Evolutionary conservation across 495 filamentous ascomycete species (phyloP), one percentile per base, ranked within the genome.

Genomic region (Podospora fimiseda): DNA sequence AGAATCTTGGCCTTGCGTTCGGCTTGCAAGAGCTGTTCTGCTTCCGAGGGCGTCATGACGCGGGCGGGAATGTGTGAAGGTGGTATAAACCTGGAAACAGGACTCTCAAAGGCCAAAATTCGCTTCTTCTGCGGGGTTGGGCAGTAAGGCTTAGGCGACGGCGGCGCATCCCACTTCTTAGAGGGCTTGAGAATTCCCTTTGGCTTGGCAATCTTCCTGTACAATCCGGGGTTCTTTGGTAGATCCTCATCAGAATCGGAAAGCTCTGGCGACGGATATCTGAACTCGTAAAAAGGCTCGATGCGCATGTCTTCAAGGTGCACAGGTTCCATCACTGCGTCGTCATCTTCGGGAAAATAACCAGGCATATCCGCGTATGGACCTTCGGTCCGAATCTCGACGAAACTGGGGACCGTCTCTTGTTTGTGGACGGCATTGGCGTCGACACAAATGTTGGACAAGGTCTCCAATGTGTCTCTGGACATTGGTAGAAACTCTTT

Each of bases 401-500:
- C 44, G 18, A 47, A 64, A 39, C 65, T 68, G 0, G 59, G 63
- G 11, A 66, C 45, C 30, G 68, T 44, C 59, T 75, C 68, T 48
- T 64, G 50, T 50, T 74, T 73, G 52, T 64, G 60, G 5, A 73
- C 37, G 50, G 62, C 51, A 50, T 68, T 63, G 48, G 58, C 65
- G 20, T 74, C 70, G 41, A 71, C 65, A 55, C 73, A 62, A 15
- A 68, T 58, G 43, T 66, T 60, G 45, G 52, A 43, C 14, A 68
- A 24, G 9, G 50, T 46, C 23, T 53, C 38, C n/a, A 42, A 16
- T 1, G 36, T 38, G 9, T 51, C 21, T 6, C 2, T 14, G 43
- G 27, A 9, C n/a, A 62, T 47, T 1, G n/a, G 20, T 20, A 40
- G 36, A 13, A 44, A 14, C 5, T 37, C 46, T 18, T 57, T 27